Conservation (phyloP, 2,329 filamentous ascomycete species). For the Talaromyces sp. region DNA sequence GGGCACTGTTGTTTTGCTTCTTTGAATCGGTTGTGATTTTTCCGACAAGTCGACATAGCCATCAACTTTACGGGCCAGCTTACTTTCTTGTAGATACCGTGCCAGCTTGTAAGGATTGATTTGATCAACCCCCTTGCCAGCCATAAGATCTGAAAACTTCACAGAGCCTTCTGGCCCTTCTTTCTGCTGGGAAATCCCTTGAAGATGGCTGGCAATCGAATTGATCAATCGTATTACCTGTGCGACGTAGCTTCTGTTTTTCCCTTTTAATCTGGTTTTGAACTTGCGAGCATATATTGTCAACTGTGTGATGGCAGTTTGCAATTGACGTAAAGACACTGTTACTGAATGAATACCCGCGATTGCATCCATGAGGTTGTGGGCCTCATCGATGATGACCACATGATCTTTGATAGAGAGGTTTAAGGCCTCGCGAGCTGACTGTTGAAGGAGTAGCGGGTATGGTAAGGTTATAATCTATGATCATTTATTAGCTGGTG, state of each 20-base stretch:
- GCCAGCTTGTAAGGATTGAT: conserved; percentile 91
- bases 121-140: conserved; percentile 86
- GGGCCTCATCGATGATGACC: conserved; percentile 95
- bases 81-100: conserved; percentile 86
- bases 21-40: conserved; percentile 46
- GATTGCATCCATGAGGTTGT: conserved; percentile 96
- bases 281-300: conserved; percentile 84
- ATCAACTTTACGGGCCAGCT: conserved; percentile 91
- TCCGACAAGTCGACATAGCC: conserved; percentile 73
- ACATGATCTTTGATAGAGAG: conserved; percentile 85
- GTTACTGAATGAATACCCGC: conserved; percentile 81
- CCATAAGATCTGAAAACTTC: conserved; percentile 71
- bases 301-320: conserved; percentile 72
- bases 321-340: conserved; percentile 72
- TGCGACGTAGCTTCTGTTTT: conserved; percentile 87
- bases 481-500: conserved; percentile 7
- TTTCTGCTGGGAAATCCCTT: conserved; percentile 47
- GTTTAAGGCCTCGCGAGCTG: conserved; percentile 81
- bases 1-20: conserved; percentile 47
- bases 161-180: conserved; percentile 66
- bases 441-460: conserved; percentile 82
- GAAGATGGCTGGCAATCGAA: conserved; percentile 72
- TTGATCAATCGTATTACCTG: conserved; percentile 83
- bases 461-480: conserved; percentile 89
- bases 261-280: conserved; percentile 83